Conservation (phyloP, 495 filamentous ascomycete species). For the Trichoderma gamsii region DNA sequence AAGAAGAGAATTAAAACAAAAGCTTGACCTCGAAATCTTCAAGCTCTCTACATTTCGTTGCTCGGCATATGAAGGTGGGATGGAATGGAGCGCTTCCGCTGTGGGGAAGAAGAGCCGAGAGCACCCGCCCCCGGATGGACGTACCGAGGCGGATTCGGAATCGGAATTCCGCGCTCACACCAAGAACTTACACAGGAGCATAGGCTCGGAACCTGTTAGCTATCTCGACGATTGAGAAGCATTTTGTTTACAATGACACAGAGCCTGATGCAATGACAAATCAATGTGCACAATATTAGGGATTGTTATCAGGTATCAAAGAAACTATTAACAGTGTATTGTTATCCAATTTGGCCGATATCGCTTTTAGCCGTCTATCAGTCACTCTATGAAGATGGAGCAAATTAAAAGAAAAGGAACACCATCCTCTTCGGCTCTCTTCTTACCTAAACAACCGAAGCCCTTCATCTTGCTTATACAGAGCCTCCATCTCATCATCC, state of each 20-base stretch:
- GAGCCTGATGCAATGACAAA: background rate
- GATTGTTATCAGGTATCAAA: background rate
- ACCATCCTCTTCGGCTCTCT: background rate
- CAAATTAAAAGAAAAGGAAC: background rate
- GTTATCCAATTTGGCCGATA: background rate
- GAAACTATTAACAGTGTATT: background rate
- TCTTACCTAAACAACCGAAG: constrained; percentile 63
- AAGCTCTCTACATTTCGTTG: background rate
- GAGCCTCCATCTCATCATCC: constrained; percentile 49
- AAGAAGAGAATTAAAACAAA: background rate
- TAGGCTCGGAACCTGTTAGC: background rate
- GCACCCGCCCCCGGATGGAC: background rate
- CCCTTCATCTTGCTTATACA: constrained; percentile 56
- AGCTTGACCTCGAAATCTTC: background rate
- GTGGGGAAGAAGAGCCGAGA: constrained; percentile 7
- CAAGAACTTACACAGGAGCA: background rate
- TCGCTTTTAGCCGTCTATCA: background rate
- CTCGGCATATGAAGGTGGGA: constrained; percentile 6
- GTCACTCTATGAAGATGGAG: background rate
- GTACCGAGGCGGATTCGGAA: constrained; percentile 9
- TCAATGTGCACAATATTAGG: background rate
- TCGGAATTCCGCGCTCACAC: background rate
- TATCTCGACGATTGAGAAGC: too few species aligned
- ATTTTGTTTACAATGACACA: too few species aligned
- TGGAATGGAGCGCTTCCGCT: constrained; percentile 4